Conservation (phyloP, 176 grass and related monocot species). For the Leersia perrieri region DNA sequence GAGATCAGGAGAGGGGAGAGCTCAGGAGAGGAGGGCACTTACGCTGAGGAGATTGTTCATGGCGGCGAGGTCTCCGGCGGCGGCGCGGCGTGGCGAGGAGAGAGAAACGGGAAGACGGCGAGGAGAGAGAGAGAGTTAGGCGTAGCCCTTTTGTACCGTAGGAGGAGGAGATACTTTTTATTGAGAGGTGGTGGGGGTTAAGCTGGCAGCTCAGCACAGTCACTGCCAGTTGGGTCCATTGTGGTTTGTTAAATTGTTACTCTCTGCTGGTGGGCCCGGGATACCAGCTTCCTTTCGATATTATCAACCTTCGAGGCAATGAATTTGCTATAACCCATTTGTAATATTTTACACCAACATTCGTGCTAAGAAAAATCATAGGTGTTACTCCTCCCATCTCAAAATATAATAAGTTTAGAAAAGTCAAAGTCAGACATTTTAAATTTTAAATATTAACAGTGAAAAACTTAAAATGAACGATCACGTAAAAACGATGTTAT, state of each 20-base stretch:
- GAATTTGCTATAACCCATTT: too few species aligned
- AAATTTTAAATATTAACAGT: too few species aligned
- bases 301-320: too few species aligned
- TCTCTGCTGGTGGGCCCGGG: not conserved
- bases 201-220: not conserved
- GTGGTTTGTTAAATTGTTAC: not conserved
- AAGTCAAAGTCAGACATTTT: too few species aligned
- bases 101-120: conserved; percentile 23
- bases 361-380: too few species aligned
- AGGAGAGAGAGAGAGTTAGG: conserved; percentile 16
- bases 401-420: too few species aligned
- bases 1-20: not conserved
- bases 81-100: conserved; percentile 31
- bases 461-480: too few species aligned
- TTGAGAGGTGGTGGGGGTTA: not conserved
- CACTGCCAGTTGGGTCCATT: not conserved
- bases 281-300: not conserved
- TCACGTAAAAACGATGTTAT: too few species aligned
- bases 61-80: conserved; percentile 25
- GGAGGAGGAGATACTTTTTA: conserved; percentile 17
- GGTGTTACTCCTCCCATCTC: too few species aligned
- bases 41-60: conserved; percentile 83
- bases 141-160: conserved; percentile 41
- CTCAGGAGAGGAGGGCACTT: not conserved
- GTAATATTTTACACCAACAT: too few species aligned